phyloP scores from a whole-genome alignment of 768 basidiomycete species.

The Leccinum rimulosum region DNA sequence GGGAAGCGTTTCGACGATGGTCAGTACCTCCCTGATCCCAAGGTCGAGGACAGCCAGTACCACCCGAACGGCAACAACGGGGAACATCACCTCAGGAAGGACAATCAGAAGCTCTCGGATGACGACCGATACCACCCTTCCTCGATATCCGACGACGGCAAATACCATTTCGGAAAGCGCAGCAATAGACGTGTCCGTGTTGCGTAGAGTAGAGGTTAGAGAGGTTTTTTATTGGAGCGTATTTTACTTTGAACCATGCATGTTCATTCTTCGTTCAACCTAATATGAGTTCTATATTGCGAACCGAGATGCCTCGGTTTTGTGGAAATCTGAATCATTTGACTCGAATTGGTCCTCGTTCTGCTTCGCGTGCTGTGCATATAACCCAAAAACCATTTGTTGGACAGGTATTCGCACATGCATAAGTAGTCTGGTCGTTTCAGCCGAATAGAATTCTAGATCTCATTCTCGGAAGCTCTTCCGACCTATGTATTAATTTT shows the following conservation, averaged over 20 bases:
- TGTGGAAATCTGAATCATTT: neutral
- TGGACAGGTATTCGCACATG: too few relatives aligned
- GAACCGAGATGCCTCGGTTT: neutral
- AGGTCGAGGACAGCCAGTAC: constrained; percentile 1
- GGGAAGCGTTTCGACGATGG: constrained; percentile 12
- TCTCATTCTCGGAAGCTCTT: neutral
- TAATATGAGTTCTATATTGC: neutral
- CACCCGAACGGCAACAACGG: neutral
- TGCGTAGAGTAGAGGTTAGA: neutral
- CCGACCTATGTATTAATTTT: neutral
- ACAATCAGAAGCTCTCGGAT: neutral
- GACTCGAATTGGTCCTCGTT: neutral
- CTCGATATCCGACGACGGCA: constrained; percentile 5
- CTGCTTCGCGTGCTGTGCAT: neutral
- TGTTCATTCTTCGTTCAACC: constrained; percentile 13
- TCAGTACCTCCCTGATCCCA: constrained; percentile 9
- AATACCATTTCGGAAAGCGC: constrained; percentile 8
- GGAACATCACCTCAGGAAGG: neutral
- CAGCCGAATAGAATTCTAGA: neutral
- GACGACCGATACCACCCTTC: constrained; percentile 3
- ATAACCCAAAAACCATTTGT: too few relatives aligned
- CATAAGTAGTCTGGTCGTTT: neutral
- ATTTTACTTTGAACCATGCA: constrained; percentile 7
- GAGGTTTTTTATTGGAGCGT: neutral
- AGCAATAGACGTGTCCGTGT: neutral